These are phyloP conservation scores for Castanea sativa DNA, from an alignment of 306 rosid genomes.

Conservation along the genomic window DNA sequence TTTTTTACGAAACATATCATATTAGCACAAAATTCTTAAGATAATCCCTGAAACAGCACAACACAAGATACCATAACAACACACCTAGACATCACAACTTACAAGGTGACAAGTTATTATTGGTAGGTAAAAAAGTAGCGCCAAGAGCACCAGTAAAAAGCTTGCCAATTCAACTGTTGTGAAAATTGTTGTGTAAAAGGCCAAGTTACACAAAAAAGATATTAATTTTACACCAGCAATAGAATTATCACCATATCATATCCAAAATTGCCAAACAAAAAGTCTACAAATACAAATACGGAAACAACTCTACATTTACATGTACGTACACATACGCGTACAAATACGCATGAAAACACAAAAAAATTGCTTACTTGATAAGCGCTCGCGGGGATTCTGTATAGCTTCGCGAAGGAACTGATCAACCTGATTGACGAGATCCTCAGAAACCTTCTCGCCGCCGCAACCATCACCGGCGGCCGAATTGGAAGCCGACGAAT, in stretches of 20 bases:
- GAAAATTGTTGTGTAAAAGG: neutral
- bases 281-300: neutral
- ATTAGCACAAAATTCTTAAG: neutral
- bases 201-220: neutral
- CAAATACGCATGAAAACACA: neutral
- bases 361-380: slow-evolving; percentile 47
- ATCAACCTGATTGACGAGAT: slow-evolving; percentile 66
- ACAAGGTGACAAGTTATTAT: too few species aligned
- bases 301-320: neutral
- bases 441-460: slow-evolving; percentile 50
- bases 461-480: neutral
- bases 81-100: neutral
- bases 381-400: slow-evolving; percentile 95
- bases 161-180: too few species aligned
- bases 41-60: neutral
- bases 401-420: slow-evolving; percentile 92
- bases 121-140: too few species aligned
- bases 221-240: neutral
- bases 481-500: slow-evolving; percentile 1
- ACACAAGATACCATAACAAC: neutral
- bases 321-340: neutral
- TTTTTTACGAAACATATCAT: too few species aligned
- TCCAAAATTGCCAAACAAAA: too few species aligned
- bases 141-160: too few species aligned
- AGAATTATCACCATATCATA: neutral